Evolutionary conservation across 768 basidiomycete genomes (phyloP).

Genomic region (Pleurotus tuoliensis): DNA sequence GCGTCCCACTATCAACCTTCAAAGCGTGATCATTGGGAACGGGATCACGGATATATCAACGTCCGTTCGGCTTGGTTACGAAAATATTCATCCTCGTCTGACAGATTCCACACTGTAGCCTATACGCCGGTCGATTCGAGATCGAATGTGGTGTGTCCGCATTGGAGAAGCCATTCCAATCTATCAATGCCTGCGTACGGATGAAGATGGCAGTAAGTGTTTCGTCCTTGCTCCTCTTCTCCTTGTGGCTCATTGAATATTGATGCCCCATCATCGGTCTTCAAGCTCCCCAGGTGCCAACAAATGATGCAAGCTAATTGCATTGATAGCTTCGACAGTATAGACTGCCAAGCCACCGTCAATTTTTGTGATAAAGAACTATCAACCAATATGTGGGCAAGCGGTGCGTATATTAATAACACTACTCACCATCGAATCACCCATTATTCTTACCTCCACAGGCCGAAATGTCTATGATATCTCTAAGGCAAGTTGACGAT

Average conservation of each 20-base stretch:
- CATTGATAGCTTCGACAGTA: constrained; percentile 61
- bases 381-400: constrained; percentile 38
- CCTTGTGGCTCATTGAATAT: background rate
- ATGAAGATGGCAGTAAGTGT: constrained; percentile 43
- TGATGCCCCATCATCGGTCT: background rate
- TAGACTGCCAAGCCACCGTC: constrained; percentile 64
- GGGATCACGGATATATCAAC: constrained; percentile 48
- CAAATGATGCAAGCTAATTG: constrained; percentile 54
- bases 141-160: constrained; percentile 60
- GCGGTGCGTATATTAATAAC: constrained; percentile 27
- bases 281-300: constrained; percentile 65
- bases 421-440: background rate
- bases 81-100: background rate
- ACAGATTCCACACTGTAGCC: constrained; percentile 14
- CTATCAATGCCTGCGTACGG: constrained; percentile 51
- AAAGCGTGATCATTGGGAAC: constrained; percentile 69
- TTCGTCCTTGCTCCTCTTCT: background rate
- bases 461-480: constrained; percentile 54
- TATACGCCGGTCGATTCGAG: constrained; percentile 48
- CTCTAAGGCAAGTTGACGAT: constrained; percentile 45
- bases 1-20: constrained; percentile 57
- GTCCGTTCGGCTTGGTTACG: constrained; percentile 24
- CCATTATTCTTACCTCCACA: constrained; percentile 10
- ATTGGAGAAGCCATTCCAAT: constrained; percentile 48
- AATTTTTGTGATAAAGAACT: constrained; percentile 61